Percentiles rank a stretch among this genome's conserved stretches.
Conservation (phyloP, 2,329 filamentous ascomycete genomes). For the Metarhizium humberi region DNA sequence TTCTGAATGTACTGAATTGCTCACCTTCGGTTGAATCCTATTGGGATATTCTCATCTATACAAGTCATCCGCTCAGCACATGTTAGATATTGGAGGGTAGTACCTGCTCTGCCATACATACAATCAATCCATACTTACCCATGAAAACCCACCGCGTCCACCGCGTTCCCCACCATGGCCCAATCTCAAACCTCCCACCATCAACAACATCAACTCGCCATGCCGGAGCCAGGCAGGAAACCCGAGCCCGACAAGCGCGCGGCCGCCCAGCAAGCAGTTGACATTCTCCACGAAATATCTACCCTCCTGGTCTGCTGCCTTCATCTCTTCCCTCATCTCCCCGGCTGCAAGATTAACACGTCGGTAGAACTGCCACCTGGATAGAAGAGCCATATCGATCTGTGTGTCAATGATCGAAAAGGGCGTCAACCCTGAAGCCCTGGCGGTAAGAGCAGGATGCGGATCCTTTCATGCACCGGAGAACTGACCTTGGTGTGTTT, state of each 20-base stretch:
- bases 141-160: background rate
- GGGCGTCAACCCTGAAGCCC: slow-evolving; percentile 88
- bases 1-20: no score
- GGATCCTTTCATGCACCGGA: background rate
- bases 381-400: slow-evolving; percentile 82
- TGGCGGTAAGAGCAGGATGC: slow-evolving; percentile 57
- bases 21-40: no score
- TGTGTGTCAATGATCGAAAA: slow-evolving; percentile 97
- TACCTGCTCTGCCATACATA: no score
- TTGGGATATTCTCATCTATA: no score
- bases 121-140: background rate
- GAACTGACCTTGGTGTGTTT: background rate
- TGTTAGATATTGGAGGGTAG: no score
- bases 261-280: slow-evolving; percentile 72
- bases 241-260: slow-evolving; percentile 52
- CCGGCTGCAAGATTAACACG: slow-evolving; percentile 3
- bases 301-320: slow-evolving; percentile 65
- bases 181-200: background rate
- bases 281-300: slow-evolving; percentile 77
- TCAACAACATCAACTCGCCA: slow-evolving; percentile 12
- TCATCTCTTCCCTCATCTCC: no score
- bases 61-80: no score
- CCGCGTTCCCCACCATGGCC: background rate
- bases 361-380: slow-evolving; percentile 79
- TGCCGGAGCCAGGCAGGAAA: slow-evolving; percentile 26